phyloP scores from a whole-genome alignment of 176 grass and related monocot species.

The Oryza brachyantha region DNA sequence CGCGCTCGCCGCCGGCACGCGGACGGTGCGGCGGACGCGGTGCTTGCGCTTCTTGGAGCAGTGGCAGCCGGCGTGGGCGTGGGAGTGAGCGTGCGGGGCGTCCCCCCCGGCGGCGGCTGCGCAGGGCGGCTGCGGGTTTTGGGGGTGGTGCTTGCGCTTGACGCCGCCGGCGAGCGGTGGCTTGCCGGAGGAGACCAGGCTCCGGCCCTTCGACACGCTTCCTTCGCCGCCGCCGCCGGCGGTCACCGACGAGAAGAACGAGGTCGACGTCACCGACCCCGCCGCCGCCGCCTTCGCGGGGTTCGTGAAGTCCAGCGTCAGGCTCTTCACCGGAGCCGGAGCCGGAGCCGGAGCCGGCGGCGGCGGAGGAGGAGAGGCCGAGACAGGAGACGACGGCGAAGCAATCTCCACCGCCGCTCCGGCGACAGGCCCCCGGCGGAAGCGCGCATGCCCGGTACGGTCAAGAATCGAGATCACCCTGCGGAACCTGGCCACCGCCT shows the following conservation, averaged over 20 bases:
- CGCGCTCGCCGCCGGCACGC: constrained; percentile 42
- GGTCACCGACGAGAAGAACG: constrained; percentile 60
- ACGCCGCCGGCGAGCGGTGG: constrained; percentile 25
- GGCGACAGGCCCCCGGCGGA: constrained; percentile 59
- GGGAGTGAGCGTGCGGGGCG: constrained; percentile 2
- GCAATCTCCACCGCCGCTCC: no score
- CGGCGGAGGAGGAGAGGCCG: neutral
- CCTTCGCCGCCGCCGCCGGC: constrained; percentile 64
- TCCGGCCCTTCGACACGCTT: constrained; percentile 68
- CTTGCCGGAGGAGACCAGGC: constrained; percentile 50
- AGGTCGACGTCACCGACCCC: constrained; percentile 51
- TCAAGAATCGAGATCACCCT: constrained; percentile 83
- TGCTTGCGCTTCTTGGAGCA: constrained; percentile 64
- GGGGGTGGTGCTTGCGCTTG: constrained; percentile 49
- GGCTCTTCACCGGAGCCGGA: constrained; percentile 1
- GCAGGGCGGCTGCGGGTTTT: neutral
- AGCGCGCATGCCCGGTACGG: constrained; percentile 87
- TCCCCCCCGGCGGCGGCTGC: neutral
- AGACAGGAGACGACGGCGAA: neutral
- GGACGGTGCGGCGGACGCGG: constrained; percentile 37
- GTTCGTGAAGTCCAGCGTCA: constrained; percentile 65
- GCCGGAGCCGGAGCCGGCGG: neutral
- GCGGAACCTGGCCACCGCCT: constrained; percentile 58
- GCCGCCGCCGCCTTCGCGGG: constrained; percentile 9
- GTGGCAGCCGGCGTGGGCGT: constrained; percentile 52